phyloP scores from a whole-genome alignment of 2,329 filamentous ascomycete species.

The Paracorniculantispora psalliotae region DNA sequence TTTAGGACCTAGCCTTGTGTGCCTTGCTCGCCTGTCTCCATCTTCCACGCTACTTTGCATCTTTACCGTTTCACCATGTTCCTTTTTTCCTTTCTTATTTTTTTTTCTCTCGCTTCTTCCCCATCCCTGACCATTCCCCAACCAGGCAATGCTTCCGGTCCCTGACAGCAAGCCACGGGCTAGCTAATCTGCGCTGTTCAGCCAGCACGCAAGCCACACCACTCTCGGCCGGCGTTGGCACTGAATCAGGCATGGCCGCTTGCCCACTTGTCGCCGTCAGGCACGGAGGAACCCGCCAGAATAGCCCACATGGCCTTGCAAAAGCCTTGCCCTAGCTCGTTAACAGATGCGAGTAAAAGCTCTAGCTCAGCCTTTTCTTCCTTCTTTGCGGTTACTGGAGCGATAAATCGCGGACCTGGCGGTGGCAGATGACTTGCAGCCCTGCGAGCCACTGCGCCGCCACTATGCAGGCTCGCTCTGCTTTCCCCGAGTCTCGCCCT shows the following conservation, averaged over 20 bases:
- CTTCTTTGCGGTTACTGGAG: not conserved
- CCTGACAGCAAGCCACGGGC: not conserved
- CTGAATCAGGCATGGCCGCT: not conserved
- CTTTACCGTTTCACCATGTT: slow-evolving; percentile 5
- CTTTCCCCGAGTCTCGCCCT: not conserved
- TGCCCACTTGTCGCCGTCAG: not conserved
- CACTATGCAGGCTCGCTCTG: not conserved
- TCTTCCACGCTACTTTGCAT: slow-evolving; percentile 3
- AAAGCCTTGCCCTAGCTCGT: not conserved
- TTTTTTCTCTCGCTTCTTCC: not conserved
- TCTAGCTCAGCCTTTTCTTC: not conserved
- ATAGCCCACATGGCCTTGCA: not conserved
- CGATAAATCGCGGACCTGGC: not conserved
- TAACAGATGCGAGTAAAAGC: no score
- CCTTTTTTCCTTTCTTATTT: not conserved
- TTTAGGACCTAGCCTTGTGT: not conserved
- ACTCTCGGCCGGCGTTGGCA: not conserved
- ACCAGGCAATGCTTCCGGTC: not conserved
- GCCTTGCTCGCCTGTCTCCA: not conserved
- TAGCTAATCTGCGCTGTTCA: not conserved
- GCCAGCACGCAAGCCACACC: not conserved
- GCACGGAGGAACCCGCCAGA: not conserved
- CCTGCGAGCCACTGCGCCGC: not conserved
- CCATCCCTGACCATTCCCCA: not conserved
- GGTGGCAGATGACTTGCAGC: not conserved